phyloP scores from a whole-genome alignment of 2,329 filamentous ascomycete species.

The Zasmidium cellare region DNA sequence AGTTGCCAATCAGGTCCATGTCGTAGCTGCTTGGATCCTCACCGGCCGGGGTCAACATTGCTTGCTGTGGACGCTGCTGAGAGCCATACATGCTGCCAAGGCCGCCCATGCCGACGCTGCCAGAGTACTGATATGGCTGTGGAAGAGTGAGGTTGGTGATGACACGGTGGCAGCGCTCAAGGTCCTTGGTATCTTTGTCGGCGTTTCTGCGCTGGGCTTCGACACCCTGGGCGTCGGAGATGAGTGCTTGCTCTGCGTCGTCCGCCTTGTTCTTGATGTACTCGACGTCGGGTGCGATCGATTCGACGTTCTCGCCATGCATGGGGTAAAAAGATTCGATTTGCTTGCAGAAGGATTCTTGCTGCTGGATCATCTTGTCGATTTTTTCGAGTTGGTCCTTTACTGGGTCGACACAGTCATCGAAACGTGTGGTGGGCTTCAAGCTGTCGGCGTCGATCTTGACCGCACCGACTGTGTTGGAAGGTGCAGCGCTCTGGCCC shows the following conservation, averaged over 20 bases:
- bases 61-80: constrained; percentile 21
- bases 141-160: constrained; percentile 75
- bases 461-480: constrained; percentile 56
- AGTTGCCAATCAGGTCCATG: constrained; percentile 47
- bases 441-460: constrained; percentile 76
- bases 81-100: constrained; percentile 18
- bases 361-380: constrained; percentile 76
- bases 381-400: constrained; percentile 76
- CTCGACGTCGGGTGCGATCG: constrained; percentile 65
- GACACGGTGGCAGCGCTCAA: constrained; percentile 69
- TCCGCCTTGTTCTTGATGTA: constrained; percentile 63
- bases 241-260: constrained; percentile 62
- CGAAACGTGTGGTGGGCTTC: constrained; percentile 85
- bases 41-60: constrained; percentile 10
- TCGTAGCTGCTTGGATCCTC: constrained; percentile 34
- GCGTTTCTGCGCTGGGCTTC: constrained; percentile 57
- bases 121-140: constrained; percentile 57
- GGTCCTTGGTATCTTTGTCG: constrained; percentile 68
- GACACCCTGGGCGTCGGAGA: constrained; percentile 63
- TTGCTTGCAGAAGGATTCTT: constrained; percentile 74
- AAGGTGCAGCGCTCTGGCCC: constrained; percentile 48
- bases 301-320: constrained; percentile 64
- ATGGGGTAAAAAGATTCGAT: constrained; percentile 66
- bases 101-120: constrained; percentile 12
- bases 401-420: constrained; percentile 79